Evolutionary conservation across 176 grass and related monocot genomes (phyloP), one percentile per base, ranked within the genome.

Genomic region (Oryza rufipogon): DNA sequence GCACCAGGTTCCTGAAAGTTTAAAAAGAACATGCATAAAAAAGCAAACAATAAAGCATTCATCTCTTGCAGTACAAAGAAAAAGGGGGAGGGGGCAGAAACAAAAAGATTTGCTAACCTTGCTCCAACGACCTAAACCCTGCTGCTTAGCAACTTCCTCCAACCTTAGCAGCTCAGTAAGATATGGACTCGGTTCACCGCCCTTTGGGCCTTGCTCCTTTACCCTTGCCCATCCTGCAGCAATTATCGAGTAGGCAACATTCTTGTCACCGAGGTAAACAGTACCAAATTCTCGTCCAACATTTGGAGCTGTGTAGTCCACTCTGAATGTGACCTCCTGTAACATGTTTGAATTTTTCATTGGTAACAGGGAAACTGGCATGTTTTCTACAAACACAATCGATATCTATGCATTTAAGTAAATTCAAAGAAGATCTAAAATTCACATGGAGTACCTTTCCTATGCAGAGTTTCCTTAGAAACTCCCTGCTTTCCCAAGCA

Each of bases 401-500:
- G 80, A 70, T 69, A 60, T 60, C 54, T 60, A 9, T 23, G 25
- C 68, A 78, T 36, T 30, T 22, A 70, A n/a, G 11, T 67, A 17
- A 71, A 9, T 42, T 38, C 36, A 38, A 28, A 61, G 73, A 73
- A 44, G 9, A 60, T 47, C 19, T 9, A 11, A 66, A 73, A 64
- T 34, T 64, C 30, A 85, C 60, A 86, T 34, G 6, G 9, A 73
- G 23, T 39, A 99, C 97, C 97, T 99, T 96, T 83, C 97, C 97
- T 9, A 99, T 71, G 71, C 96, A 99, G 6, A 88, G 91, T 45
- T 92, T 92, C 70, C 97, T 96, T 61, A 99, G 71, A 80, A 82
- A 96, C 44, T 99, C 97, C 33, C 84, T 96, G 81, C 97, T 99
- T 44, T 94, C 88, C 97, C 97, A 99, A 77, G 97, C 97, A 94